Evolutionary conservation across 1,284 basidiomycete species (phyloP).

Genomic region (Crucibulum cyathiforme): DNA sequence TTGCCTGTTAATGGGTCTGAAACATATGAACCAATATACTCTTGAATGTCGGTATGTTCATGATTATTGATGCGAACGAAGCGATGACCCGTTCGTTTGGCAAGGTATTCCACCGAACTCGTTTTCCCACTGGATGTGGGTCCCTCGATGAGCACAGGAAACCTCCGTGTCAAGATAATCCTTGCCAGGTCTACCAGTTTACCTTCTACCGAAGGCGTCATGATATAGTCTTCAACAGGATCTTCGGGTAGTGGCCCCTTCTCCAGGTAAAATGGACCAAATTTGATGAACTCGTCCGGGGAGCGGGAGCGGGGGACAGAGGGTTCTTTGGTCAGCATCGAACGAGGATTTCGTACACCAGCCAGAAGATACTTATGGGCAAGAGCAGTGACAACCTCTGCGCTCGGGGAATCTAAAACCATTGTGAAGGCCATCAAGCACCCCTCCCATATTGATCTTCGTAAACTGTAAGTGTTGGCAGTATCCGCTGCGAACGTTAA

Average conservation of each 20-base stretch:
- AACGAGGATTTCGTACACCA: slow-evolving; percentile 82
- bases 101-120: slow-evolving; percentile 95
- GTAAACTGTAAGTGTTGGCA: slow-evolving; percentile 78
- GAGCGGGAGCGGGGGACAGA: slow-evolving; percentile 56
- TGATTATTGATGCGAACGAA: slow-evolving; percentile 99
- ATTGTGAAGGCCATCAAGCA: slow-evolving; percentile 98
- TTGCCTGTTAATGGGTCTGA: slow-evolving; percentile 93
- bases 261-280: slow-evolving; percentile 93
- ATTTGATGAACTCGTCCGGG: slow-evolving; percentile 73
- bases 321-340: slow-evolving; percentile 76
- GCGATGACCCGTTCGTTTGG: slow-evolving; percentile 90
- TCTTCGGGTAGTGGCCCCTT: slow-evolving; percentile 75
- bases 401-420: slow-evolving; percentile 84
- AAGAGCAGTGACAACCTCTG: slow-evolving; percentile 69
- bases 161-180: slow-evolving; percentile 87
- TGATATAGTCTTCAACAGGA: slow-evolving; percentile 82
- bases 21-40: slow-evolving; percentile 97
- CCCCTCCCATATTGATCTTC: slow-evolving; percentile 94
- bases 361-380: slow-evolving; percentile 84
- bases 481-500: slow-evolving; percentile 91
- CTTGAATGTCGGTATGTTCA: slow-evolving; percentile 99
- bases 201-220: slow-evolving; percentile 95
- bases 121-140: slow-evolving; percentile 99
- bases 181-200: slow-evolving; percentile 94
- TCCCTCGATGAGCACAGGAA: slow-evolving; percentile 97